Evolutionary conservation across 1,139 yeast species (phyloP).

Genomic region (Suhomyces yuchorum): DNA sequence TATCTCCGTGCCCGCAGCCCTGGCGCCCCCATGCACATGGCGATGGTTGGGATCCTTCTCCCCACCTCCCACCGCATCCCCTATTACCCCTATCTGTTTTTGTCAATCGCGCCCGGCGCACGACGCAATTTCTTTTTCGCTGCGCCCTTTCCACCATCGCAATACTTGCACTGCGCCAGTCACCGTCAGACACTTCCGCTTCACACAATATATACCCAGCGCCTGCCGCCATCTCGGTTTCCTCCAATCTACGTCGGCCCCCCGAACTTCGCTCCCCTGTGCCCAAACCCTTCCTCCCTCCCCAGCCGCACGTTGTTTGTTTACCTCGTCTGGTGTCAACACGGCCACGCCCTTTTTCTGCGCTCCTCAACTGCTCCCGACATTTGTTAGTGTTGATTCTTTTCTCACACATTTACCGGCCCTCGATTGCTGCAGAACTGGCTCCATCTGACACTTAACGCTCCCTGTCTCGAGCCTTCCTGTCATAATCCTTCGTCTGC

Average conservation of each 20-base stretch:
- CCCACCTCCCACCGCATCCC: constrained; percentile 2
- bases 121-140: constrained; percentile 11
- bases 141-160: constrained; percentile 11
- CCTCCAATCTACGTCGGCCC: too few species aligned
- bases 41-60: not conserved
- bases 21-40: not conserved
- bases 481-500: not conserved
- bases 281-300: not conserved
- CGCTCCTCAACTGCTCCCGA: not conserved
- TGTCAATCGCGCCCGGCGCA: constrained; percentile 1
- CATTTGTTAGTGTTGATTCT: not conserved
- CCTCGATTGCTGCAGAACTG: not conserved
- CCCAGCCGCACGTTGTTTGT: constrained; percentile 3
- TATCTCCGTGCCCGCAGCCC: not conserved
- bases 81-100: constrained; percentile 11
- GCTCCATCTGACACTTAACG: not conserved
- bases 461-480: not conserved
- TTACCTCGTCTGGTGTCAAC: not conserved
- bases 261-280: too few species aligned
- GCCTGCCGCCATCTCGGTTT: not conserved
- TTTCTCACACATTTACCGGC: not conserved
- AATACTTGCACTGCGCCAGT: constrained; percentile 9
- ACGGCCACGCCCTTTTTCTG: constrained; percentile 4
- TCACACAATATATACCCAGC: not conserved
- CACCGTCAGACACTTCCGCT: not conserved